Evolutionary conservation across 2,329 filamentous ascomycete genomes (phyloP).

Genomic region (Nemania bipapillata): DNA sequence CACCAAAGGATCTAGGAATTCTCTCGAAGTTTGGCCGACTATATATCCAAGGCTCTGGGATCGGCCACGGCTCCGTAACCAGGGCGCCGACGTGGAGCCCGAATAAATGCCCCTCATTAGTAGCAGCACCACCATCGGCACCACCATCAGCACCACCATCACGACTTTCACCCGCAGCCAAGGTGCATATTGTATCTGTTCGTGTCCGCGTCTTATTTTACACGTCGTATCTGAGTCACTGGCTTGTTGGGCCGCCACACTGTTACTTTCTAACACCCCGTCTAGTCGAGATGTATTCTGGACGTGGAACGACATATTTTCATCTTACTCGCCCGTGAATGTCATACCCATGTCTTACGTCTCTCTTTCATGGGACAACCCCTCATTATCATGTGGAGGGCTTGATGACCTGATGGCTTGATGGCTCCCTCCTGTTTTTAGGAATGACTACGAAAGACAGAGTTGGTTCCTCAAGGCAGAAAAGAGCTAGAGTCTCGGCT

Average conservation of each 20-base stretch:
- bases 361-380: slow-evolving; percentile 32
- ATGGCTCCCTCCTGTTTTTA: slow-evolving; percentile 5
- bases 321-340: slow-evolving; percentile 26
- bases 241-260: slow-evolving; percentile 29
- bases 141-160: slow-evolving; percentile 20
- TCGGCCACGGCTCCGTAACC: slow-evolving; percentile 30
- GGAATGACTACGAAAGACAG: slow-evolving; percentile 9
- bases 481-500: slow-evolving; percentile 7
- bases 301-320: slow-evolving; percentile 27
- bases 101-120: slow-evolving; percentile 34
- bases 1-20: slow-evolving; percentile 11
- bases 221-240: slow-evolving; percentile 33
- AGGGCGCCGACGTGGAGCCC: slow-evolving; percentile 36
- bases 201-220: slow-evolving; percentile 20
- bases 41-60: slow-evolving; percentile 33
- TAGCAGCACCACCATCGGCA: slow-evolving; percentile 11
- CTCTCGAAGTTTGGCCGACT: slow-evolving; percentile 22
- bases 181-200: slow-evolving; percentile 31
- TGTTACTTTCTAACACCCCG: slow-evolving; percentile 16
- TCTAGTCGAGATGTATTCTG: slow-evolving; percentile 15
- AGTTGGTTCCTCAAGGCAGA: slow-evolving; percentile 7
- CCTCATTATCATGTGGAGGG: slow-evolving; percentile 33
- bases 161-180: slow-evolving; percentile 30
- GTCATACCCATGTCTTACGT: slow-evolving; percentile 36
- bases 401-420: not conserved